phyloP scores from a whole-genome alignment of 805 yeast genomes.

The Candida pseudoglaebosa region DNA sequence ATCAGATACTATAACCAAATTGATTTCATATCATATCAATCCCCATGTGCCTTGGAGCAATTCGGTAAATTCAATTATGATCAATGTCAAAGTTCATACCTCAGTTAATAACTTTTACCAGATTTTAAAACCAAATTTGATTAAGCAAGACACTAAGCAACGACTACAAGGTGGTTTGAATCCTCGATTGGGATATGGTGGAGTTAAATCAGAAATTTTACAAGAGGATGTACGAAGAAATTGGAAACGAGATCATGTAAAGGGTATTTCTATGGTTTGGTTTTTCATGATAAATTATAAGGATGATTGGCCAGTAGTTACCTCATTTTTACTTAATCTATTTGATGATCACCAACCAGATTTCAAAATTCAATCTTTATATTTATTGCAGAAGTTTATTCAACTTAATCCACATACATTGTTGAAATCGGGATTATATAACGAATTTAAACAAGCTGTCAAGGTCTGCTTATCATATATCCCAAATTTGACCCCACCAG shows the following conservation, averaged over 20 bases:
- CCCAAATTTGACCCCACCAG: conserved; percentile 16
- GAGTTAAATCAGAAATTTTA: conserved; percentile 13
- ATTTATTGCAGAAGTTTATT: conserved; percentile 9
- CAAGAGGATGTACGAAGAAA: conserved; percentile 21
- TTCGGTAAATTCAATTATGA: conserved; percentile 10
- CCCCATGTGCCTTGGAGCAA: conserved; percentile 30
- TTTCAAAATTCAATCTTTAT: conserved; percentile 22
- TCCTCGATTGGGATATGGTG: conserved; percentile 21
- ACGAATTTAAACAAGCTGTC: conserved; percentile 22
- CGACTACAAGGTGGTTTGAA: conserved; percentile 8
- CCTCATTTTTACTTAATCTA: conserved; percentile 31
- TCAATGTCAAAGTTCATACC: conserved; percentile 3
- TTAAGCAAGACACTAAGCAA: not conserved
- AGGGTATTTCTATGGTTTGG: conserved; percentile 24
- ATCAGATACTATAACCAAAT: not conserved
- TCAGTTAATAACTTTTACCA: not conserved
- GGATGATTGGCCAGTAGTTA: conserved; percentile 22
- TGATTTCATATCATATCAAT: conserved; percentile 20
- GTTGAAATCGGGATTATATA: conserved; percentile 23
- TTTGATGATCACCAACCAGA: conserved; percentile 30
- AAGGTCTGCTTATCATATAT: conserved; percentile 23
- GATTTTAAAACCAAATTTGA: conserved; percentile 5
- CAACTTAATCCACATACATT: not conserved
- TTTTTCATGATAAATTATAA: conserved; percentile 14
- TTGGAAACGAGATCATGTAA: conserved; percentile 25